Base-by-base conservation (phyloP, 139 green algal genomes). In the Raphidocelis subcapitata region DNA sequence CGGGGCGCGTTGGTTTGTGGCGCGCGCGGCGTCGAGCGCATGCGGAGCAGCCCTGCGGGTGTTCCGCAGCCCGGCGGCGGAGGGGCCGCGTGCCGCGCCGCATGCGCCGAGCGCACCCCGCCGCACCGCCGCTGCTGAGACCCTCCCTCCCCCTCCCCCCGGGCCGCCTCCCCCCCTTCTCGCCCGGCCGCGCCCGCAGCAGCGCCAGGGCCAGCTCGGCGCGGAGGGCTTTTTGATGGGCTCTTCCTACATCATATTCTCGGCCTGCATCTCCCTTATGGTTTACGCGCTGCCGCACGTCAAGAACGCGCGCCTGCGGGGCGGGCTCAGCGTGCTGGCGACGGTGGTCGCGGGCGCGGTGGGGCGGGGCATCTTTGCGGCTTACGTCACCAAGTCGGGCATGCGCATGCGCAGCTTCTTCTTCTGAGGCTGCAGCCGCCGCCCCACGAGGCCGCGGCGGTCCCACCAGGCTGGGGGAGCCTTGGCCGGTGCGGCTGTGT, bases 221-320 rank as follows among this genome's bases (percentile, higher is more conserved):
- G 81, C 78, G 15, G 91, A 96, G 76, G 91, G 91, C 28, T 94
- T 94, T 67, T 79, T 92, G 46, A 89, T 95, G 77, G 88, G 90
- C 56, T 75, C 83, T 0, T 70, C 89, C 14, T 94, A 95, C 79
- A 72, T 89, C 3, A 18, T 76, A 18, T 84, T 92, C 57, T 81
- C 79, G 10, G 21, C 55, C 29, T 63, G 26, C n/a, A 44, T 87
- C n/a, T 60, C 78, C 32, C 69, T 76, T 55, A 32, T 90, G 15
- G 82, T 73, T 2, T 85, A 81, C 64, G 66, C 65, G 31, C 69
- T 83, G 67, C 81, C 81, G 0, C 66, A 57, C 0, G 77, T 84
- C 24, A 44, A 63, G 12, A 73, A n/a, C 44, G 62, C 14, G 15
- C 1, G 5, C 10, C 20, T 54, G 10, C 73, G 82, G 5, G 36